A percentile compares a stretch with the other conserved stretches of the same genome.
phyloP scores from a whole-genome alignment of 2,329 filamentous ascomycete genomes.

The Aspergillus sp. region DNA sequence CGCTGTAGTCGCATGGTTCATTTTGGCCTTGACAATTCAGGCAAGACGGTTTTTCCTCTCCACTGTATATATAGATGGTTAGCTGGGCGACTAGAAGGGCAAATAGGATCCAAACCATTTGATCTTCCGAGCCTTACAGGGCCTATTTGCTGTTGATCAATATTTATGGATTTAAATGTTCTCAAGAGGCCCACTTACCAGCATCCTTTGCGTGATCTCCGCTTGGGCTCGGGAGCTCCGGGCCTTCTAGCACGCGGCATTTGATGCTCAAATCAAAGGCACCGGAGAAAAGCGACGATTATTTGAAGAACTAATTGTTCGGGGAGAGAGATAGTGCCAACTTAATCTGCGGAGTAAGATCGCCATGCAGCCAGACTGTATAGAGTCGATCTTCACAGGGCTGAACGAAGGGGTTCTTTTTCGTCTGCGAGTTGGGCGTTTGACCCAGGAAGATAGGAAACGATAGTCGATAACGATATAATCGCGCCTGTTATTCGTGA shows the following conservation, averaged over 20 bases:
- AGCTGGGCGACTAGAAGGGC: conserved; percentile 5
- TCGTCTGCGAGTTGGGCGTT: conserved; percentile 28
- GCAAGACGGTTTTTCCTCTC: conserved; percentile 73
- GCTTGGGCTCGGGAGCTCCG: conserved; percentile 64
- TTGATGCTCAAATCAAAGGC: conserved; percentile 23
- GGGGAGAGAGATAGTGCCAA: conserved; percentile 22
- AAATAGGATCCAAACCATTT: conserved; percentile 59
- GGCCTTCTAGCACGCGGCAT: conserved; percentile 67
- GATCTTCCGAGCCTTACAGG: conserved; percentile 75
- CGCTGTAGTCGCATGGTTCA: conserved; percentile 76
- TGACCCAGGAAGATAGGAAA: conserved; percentile 35
- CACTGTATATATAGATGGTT: conserved; percentile 43
- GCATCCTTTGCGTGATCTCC: conserved; percentile 66
- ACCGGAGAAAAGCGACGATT: conserved; percentile 15
- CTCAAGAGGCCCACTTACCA: conserved; percentile 50
- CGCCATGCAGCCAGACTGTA: conserved; percentile 26
- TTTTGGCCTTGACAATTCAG: conserved; percentile 70
- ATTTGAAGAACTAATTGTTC: conserved; percentile 18
- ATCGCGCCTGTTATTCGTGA: conserved; percentile 33
- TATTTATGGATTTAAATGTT: background rate
- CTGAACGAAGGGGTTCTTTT: conserved; percentile 15
- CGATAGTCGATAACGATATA: conserved; percentile 36
- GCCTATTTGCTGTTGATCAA: conserved; percentile 51
- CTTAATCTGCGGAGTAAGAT: conserved; percentile 19
- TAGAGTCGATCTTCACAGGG: conserved; percentile 8